Percentiles rank a stretch among this genome's conserved stretches.
Evolutionary conservation across 2,329 filamentous ascomycete species (phyloP).

Genomic region (Neurospora crassa): DNA sequence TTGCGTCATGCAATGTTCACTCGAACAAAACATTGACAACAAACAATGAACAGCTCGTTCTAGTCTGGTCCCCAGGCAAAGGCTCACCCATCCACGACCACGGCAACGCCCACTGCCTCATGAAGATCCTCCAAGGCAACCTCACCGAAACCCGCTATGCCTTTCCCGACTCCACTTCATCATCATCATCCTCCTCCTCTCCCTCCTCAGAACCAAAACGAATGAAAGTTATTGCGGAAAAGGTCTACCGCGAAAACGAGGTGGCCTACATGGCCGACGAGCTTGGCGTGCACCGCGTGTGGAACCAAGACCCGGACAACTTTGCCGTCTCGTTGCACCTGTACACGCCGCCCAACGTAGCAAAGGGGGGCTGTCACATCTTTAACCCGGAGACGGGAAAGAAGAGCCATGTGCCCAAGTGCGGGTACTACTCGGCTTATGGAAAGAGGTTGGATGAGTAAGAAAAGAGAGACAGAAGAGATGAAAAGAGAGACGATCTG

Average conservation of each 20-base stretch:
- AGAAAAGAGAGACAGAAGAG: neutral
- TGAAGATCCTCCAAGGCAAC: constrained; percentile 75
- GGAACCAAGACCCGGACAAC: constrained; percentile 58
- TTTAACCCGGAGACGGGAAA: constrained; percentile 71
- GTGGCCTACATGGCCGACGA: constrained; percentile 90
- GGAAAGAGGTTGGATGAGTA: constrained; percentile 36
- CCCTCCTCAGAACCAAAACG: constrained; percentile 33
- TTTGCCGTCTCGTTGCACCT: constrained; percentile 80
- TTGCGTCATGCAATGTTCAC: constrained; percentile 11
- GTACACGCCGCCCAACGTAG: constrained; percentile 84
- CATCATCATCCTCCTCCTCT: neutral
- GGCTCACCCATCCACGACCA: constrained; percentile 82
- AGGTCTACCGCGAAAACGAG: constrained; percentile 57
- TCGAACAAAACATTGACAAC: constrained; percentile 8
- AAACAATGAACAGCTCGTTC: constrained; percentile 51
- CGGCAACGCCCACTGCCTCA: constrained; percentile 81
- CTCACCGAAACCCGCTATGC: constrained; percentile 75
- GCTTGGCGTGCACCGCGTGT: constrained; percentile 75
- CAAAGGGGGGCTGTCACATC: constrained; percentile 69
- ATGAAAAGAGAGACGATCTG: neutral
- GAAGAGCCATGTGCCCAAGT: constrained; percentile 60
- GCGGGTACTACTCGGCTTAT: constrained; percentile 60
- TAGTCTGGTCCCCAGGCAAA: constrained; percentile 83
- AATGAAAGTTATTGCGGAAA: constrained; percentile 57
- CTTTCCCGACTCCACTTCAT: constrained; percentile 43